phyloP scores from a whole-genome alignment of 768 basidiomycete genomes.

The Leccinum longicurvipes region DNA sequence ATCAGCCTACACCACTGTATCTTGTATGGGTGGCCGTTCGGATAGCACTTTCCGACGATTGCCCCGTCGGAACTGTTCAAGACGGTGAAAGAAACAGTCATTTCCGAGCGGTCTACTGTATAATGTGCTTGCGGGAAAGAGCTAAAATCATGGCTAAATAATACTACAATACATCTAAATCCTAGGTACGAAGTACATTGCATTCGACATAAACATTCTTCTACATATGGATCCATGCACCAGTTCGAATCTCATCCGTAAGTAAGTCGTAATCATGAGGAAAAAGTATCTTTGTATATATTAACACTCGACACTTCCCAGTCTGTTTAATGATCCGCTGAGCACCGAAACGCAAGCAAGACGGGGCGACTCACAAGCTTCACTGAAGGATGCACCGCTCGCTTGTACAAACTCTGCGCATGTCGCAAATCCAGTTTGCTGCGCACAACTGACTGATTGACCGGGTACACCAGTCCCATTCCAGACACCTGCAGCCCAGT shows the following conservation, averaged over 20 bases:
- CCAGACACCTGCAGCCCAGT: slow-evolving; percentile 91
- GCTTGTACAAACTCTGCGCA: slow-evolving; percentile 76
- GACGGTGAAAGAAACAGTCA: background rate
- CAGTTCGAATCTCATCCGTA: slow-evolving; percentile 4
- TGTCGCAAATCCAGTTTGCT: slow-evolving; percentile 75
- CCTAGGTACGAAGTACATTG: slow-evolving; percentile 19
- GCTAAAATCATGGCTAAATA: slow-evolving; percentile 7
- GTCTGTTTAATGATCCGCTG: slow-evolving; percentile 40
- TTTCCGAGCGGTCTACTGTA: background rate
- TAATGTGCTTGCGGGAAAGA: background rate
- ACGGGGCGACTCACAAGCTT: slow-evolving; percentile 66
- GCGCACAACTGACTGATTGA: slow-evolving; percentile 82
- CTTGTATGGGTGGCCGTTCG: slow-evolving; percentile 20
- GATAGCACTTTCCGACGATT: slow-evolving; percentile 16
- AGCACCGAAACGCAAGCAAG: slow-evolving; percentile 3
- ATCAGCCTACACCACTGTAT: slow-evolving; percentile 5
- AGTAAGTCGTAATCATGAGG: slow-evolving; percentile 9
- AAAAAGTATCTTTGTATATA: slow-evolving; percentile 55
- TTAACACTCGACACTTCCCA: slow-evolving; percentile 80
- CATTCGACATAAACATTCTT: slow-evolving; percentile 5
- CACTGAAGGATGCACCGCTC: slow-evolving; percentile 62
- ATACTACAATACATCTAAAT: slow-evolving; percentile 17
- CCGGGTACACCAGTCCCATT: slow-evolving; percentile 67
- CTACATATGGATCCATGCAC: slow-evolving; percentile 7
- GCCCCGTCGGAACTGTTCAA: background rate